These are phyloP conservation scores for Backusella parvicylindrica DNA, from an alignment of 192 early-diverging fungal genomes.

Conservation along the genomic window DNA sequence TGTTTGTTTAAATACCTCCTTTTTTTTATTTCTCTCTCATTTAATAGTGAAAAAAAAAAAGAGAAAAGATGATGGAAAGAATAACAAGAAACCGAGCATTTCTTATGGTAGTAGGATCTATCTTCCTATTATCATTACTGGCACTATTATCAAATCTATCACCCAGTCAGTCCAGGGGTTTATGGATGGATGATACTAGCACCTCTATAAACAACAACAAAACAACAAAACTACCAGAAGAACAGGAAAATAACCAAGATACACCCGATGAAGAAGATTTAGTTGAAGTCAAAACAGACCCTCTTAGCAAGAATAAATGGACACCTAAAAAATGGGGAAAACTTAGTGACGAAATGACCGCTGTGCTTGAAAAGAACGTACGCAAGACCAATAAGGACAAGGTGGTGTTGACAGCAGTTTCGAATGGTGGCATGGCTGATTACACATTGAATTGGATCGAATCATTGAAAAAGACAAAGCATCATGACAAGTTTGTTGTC, in stretches of 20 bases:
- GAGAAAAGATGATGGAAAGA: constrained; percentile 1
- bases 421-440: constrained; percentile 36
- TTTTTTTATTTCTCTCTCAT: neutral
- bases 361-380: neutral
- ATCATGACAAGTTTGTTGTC: constrained; percentile 26
- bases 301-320: constrained; percentile 3
- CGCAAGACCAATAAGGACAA: constrained; percentile 1
- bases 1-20: neutral
- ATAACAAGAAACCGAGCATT: neutral
- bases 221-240: neutral
- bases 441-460: constrained; percentile 42
- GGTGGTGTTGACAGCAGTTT: constrained; percentile 33
- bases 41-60: neutral
- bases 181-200: neutral
- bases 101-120: neutral
- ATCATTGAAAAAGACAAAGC: constrained; percentile 23
- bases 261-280: constrained; percentile 10
- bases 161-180: neutral
- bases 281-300: constrained; percentile 4
- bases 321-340: neutral
- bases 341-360: neutral
- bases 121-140: constrained; percentile 1
- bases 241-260: neutral
- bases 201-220: neutral
- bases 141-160: constrained; percentile 1